phyloP scores from a whole-genome alignment of 2,329 filamentous ascomycete genomes.

The Colletotrichum sp. region DNA sequence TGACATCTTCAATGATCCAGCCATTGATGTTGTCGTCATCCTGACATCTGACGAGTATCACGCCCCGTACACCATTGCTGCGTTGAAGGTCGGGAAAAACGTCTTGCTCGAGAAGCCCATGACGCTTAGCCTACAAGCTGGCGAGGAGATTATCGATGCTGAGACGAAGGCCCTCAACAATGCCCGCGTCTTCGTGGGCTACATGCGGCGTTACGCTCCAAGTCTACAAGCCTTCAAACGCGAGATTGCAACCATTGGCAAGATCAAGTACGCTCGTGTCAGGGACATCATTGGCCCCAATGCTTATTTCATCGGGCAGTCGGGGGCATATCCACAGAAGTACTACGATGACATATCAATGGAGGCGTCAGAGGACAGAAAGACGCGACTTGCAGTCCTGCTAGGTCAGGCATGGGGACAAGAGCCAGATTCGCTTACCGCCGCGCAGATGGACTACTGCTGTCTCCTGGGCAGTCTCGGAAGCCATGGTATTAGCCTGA shows the following conservation, averaged over 20 bases:
- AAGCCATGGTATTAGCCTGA: constrained; percentile 57
- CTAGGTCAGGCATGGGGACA: background rate
- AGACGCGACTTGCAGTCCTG: background rate
- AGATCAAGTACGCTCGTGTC: constrained; percentile 56
- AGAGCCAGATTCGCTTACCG: constrained; percentile 30
- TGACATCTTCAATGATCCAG: constrained; percentile 38
- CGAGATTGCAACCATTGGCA: constrained; percentile 50
- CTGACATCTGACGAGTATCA: constrained; percentile 56
- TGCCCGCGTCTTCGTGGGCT: constrained; percentile 57
- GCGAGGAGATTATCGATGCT: constrained; percentile 49
- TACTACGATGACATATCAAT: background rate
- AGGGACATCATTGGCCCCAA: constrained; percentile 29
- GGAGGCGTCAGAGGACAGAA: background rate
- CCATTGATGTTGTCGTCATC: constrained; percentile 56
- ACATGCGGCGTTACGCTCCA: constrained; percentile 61
- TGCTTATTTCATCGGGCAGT: background rate
- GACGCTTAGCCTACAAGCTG: constrained; percentile 48
- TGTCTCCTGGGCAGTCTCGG: constrained; percentile 53
- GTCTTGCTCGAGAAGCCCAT: constrained; percentile 63
- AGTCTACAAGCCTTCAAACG: constrained; percentile 49
- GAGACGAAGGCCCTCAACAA: constrained; percentile 39
- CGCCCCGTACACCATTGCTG: constrained; percentile 48
- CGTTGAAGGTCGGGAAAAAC: constrained; percentile 54
- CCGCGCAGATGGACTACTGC: constrained; percentile 35
- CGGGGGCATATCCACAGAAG: constrained; percentile 25